Evolutionary conservation across 106 monocot genomes (phyloP), one percentile per base, ranked within the genome.

Genomic region (Dendrobium chrysotoxum): DNA sequence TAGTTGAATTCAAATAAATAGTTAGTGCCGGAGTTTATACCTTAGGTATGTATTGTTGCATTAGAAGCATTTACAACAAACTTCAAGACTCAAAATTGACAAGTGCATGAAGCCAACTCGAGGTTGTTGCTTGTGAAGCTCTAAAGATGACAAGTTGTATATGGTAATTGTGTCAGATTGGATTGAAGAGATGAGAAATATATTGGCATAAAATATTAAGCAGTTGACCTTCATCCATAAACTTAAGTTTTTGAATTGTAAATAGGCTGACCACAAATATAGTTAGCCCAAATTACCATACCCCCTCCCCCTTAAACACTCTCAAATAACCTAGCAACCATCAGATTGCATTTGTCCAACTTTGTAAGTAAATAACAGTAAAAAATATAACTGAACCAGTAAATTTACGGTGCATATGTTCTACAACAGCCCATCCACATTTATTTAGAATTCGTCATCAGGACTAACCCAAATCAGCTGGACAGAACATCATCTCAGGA

Each of bases 401-500:
- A 12, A 25, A 9, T 68, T 28, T 68, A 68, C 28, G 10, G 3
- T 28, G 26, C 68, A 68, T 70, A 70, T 35, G 4, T 21, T 41
- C 4, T 74, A n/a, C n/a, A 21, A 42, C 41, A 40, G 74, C 17
- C 18, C 74, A 74, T 74, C 13, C 40, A 74, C 1, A 42, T 74
- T 40, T 74, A 42, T 74, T 6, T 40, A 42, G 5, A 74, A 74
- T 41, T 74, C n/a, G 7, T 42, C 21, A 42, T 74, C 8, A 42
- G 74, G 42, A 86, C 87, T 57, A 47, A 97, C 96, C 96, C 55
- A 97, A 83, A 89, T 94, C 90, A 84, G 85, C 46, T 40, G 96
- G 96, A 82, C 85, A 90, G 79, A 97, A 97, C 31, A 97, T 76
- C 87, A 92, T 90, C 86, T 97, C 96, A 45, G 96, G 96, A 1